phyloP scores from a whole-genome alignment of 306 rosid genomes.

The Geum urbanum region DNA sequence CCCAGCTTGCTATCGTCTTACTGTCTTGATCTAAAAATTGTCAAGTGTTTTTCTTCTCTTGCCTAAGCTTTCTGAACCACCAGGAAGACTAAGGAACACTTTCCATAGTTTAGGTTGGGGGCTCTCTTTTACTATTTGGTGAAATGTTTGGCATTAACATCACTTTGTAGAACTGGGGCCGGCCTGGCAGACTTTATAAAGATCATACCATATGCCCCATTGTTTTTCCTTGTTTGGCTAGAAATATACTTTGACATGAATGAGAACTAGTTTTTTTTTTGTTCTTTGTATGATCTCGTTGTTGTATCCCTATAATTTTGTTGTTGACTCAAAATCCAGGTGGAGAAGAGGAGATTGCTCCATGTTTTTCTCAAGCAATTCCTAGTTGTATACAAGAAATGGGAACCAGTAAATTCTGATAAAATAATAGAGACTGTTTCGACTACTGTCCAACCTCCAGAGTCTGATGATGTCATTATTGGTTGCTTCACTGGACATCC shows the following conservation, averaged over 20 bases:
- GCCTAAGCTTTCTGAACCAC: not conserved
- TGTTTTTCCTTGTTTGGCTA: not conserved
- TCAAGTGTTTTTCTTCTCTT: not conserved
- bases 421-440: slow-evolving; percentile 51
- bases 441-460: slow-evolving; percentile 34
- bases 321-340: slow-evolving; percentile 43
- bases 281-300: slow-evolving; percentile 13
- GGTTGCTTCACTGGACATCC: slow-evolving; percentile 98
- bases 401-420: slow-evolving; percentile 77
- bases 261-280: slow-evolving; percentile 6
- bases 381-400: slow-evolving; percentile 65
- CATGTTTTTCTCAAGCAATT: slow-evolving; percentile 91
- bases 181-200: not conserved
- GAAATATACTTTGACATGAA: not conserved
- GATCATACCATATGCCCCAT: not conserved
- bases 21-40: not conserved
- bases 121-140: not conserved
- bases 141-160: not conserved
- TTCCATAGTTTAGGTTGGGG: not conserved
- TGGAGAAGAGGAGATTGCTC: slow-evolving; percentile 73
- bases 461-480: slow-evolving; percentile 53
- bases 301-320: slow-evolving; percentile 11
- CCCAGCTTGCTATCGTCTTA: slow-evolving; percentile 1
- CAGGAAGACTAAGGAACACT: not conserved
- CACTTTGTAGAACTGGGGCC: not conserved